A percentile compares a stretch with the other conserved stretches of the same genome.
phyloP scores from a whole-genome alignment of 225 moss, liverwort and hornwort genomes.

The Pleurozium schreberi region DNA sequence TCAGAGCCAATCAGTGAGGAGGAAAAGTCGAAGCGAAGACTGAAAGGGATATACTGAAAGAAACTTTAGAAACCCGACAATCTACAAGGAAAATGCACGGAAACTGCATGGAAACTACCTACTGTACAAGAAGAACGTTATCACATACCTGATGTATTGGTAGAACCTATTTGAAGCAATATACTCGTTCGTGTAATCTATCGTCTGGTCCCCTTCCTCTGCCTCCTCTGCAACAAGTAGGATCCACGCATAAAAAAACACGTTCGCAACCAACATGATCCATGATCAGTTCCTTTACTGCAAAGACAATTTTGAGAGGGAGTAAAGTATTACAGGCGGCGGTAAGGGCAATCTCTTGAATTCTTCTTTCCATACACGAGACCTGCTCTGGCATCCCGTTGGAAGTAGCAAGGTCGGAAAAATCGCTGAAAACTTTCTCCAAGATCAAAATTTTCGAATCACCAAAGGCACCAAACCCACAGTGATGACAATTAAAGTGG shows the following conservation, averaged over 20 bases:
- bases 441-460: neutral
- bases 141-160: neutral
- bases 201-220: neutral
- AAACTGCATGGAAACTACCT: neutral
- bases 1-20: neutral
- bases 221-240: neutral
- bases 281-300: neutral
- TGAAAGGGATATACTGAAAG: neutral
- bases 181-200: neutral
- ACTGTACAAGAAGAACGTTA: neutral
- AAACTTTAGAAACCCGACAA: neutral
- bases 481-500: constrained; percentile 65
- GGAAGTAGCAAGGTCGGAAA: neutral
- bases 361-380: neutral
- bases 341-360: neutral
- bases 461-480: constrained; percentile 57
- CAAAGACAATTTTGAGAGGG: neutral
- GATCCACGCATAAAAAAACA: neutral
- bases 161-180: neutral
- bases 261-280: neutral
- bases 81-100: neutral
- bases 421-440: neutral
- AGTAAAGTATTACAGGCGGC: neutral
- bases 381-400: neutral
- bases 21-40: neutral